These are phyloP conservation scores for Alternaria metachromatica DNA, from an alignment of 2,329 filamentous ascomycete species.

Conservation along the genomic window DNA sequence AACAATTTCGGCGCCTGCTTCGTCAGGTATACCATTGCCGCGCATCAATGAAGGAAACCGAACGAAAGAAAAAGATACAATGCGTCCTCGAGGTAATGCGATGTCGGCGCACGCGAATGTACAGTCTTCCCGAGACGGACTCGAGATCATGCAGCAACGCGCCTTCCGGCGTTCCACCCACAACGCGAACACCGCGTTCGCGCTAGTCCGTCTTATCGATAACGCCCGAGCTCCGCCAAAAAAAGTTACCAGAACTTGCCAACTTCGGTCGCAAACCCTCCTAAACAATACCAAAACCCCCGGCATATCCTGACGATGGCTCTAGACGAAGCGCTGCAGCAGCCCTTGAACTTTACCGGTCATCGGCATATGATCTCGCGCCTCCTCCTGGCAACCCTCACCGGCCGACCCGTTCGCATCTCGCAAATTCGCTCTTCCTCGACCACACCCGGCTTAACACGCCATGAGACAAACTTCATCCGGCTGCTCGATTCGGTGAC, in stretches of 20 bases:
- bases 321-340: constrained; percentile 49
- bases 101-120: background rate
- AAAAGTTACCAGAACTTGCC: constrained; percentile 26
- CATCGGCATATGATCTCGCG: constrained; percentile 84
- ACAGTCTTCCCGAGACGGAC: background rate
- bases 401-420: constrained; percentile 86
- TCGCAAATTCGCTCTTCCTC: constrained; percentile 91
- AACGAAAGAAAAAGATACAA: background rate
- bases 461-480: constrained; percentile 93
- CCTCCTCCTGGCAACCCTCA: constrained; percentile 88
- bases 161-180: background rate
- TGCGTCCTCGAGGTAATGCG: background rate
- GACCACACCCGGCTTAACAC: constrained; percentile 85
- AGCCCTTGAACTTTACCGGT: constrained; percentile 76
- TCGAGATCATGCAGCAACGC: constrained; percentile 6
- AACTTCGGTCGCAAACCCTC: background rate
- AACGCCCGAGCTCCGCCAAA: constrained; percentile 15
- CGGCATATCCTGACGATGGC: constrained; percentile 28
- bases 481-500: constrained; percentile 93
- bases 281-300: background rate
- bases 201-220: constrained; percentile 19
- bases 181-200: constrained; percentile 9
- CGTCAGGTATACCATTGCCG: constrained; percentile 19
- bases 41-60: background rate
- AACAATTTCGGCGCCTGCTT: constrained; percentile 33